phyloP scores from a whole-genome alignment of 306 rosid species.

The Castanospermum australe region DNA sequence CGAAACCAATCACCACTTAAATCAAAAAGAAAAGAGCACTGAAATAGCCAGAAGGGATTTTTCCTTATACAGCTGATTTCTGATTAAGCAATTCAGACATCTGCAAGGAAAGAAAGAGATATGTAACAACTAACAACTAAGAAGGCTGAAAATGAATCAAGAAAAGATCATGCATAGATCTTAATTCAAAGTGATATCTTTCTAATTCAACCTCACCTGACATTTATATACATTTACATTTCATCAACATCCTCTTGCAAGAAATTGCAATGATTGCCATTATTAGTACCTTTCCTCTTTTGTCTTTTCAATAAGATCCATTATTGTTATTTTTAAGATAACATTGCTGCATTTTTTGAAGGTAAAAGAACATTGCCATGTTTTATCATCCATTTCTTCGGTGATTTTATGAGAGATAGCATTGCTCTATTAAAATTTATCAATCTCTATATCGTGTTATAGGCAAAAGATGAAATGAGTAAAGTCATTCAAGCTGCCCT shows the following conservation, averaged over 20 bases:
- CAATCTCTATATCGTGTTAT: background rate
- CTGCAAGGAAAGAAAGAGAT: conserved; percentile 50
- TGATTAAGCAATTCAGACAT: conserved; percentile 95
- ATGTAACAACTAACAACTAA: conserved; percentile 1
- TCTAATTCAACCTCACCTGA: background rate
- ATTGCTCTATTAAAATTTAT: background rate
- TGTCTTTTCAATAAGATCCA: too few relatives aligned
- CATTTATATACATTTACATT: background rate
- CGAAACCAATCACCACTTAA: conserved; percentile 64
- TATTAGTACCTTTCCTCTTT: too few relatives aligned
- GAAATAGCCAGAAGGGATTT: conserved; percentile 92
- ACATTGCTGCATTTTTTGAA: background rate
- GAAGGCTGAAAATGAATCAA: background rate
- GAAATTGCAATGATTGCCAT: background rate
- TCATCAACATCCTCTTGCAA: background rate
- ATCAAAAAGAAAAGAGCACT: conserved; percentile 71
- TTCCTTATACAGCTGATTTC: conserved; percentile 77
- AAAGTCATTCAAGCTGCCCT: background rate
- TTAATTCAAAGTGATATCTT: conserved; percentile 5
- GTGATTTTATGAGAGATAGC: background rate
- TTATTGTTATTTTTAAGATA: background rate
- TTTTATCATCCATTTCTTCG: background rate
- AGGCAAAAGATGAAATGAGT: background rate
- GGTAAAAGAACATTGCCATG: background rate
- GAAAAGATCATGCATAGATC: background rate